phyloP scores from a whole-genome alignment of 345 rosid species.

The Cardamine occulta region DNA sequence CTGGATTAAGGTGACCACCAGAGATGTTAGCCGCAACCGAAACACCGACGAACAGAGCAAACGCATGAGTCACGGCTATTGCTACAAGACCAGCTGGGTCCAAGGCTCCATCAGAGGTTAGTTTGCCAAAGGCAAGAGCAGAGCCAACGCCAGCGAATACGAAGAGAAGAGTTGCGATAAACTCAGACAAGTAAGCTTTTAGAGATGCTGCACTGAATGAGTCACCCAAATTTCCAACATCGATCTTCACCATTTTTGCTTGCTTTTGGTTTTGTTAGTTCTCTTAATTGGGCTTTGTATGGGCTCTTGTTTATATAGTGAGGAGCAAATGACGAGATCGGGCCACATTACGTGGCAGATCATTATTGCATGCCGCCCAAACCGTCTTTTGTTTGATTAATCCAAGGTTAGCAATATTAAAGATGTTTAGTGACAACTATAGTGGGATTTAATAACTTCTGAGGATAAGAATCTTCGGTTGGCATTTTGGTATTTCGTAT shows the following conservation, averaged over 20 bases:
- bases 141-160: conserved; percentile 98
- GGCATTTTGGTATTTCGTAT: conserved; percentile 15
- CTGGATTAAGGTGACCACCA: conserved; percentile 90
- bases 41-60: conserved; percentile 80
- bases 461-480: conserved; percentile 43
- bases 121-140: conserved; percentile 77
- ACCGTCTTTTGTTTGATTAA: conserved; percentile 38
- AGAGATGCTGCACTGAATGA: conserved; percentile 71
- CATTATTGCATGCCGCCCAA: conserved; percentile 44
- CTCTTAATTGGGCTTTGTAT: conserved; percentile 3
- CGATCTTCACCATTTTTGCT: conserved; percentile 70
- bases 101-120: conserved; percentile 68
- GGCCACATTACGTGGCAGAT: conserved; percentile 20
- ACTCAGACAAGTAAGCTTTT: conserved; percentile 76
- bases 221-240: conserved; percentile 73
- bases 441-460: conserved; percentile 26
- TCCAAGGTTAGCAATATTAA: neutral
- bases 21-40: conserved; percentile 85
- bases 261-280: neutral
- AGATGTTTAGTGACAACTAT: conserved; percentile 34
- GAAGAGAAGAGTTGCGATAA: conserved; percentile 87
- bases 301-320: conserved; percentile 36
- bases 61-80: conserved; percentile 78
- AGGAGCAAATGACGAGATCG: neutral
- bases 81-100: conserved; percentile 91